These are phyloP conservation scores for Coix lacrymajobi DNA, from an alignment of 176 grass and related monocot genomes.

Conservation along the genomic window DNA sequence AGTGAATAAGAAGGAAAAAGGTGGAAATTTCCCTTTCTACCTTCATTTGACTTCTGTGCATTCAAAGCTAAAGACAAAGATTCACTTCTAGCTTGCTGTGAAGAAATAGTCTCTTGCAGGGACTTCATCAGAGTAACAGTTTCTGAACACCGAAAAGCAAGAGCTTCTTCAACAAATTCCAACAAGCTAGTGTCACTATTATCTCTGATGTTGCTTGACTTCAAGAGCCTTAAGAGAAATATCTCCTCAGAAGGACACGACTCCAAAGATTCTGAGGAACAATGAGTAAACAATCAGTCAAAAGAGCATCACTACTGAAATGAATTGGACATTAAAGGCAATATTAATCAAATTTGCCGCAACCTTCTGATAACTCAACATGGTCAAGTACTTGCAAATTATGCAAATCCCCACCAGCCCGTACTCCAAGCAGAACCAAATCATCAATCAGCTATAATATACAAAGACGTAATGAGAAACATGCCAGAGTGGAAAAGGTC, in stretches of 20 bases:
- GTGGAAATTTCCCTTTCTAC: constrained; percentile 24
- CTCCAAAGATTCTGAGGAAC: constrained; percentile 54
- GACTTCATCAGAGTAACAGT: constrained; percentile 75
- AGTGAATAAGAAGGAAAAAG: neutral
- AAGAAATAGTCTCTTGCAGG: constrained; percentile 60
- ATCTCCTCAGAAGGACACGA: constrained; percentile 70
- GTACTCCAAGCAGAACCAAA: constrained; percentile 73
- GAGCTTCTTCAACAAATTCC: constrained; percentile 66
- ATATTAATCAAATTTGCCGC: constrained; percentile 15
- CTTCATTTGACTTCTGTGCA: constrained; percentile 67
- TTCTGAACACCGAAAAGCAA: constrained; percentile 55
- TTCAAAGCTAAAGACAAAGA: constrained; percentile 50
- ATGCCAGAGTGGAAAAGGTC: constrained; percentile 7
- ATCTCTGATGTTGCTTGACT: constrained; percentile 38
- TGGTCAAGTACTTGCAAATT: constrained; percentile 61
- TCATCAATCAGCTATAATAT: constrained; percentile 87
- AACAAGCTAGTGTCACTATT: constrained; percentile 19
- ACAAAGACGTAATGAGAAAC: constrained; percentile 25
- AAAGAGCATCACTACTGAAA: neutral
- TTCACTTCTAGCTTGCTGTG: constrained; percentile 67
- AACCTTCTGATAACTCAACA: constrained; percentile 70
- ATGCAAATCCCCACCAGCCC: constrained; percentile 45
- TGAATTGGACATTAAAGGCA: neutral
- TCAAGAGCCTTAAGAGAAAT: constrained; percentile 77
- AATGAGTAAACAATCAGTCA: constrained; percentile 33